phyloP scores from a whole-genome alignment of 2,329 filamentous ascomycete genomes.

The Diatrype stigma region DNA sequence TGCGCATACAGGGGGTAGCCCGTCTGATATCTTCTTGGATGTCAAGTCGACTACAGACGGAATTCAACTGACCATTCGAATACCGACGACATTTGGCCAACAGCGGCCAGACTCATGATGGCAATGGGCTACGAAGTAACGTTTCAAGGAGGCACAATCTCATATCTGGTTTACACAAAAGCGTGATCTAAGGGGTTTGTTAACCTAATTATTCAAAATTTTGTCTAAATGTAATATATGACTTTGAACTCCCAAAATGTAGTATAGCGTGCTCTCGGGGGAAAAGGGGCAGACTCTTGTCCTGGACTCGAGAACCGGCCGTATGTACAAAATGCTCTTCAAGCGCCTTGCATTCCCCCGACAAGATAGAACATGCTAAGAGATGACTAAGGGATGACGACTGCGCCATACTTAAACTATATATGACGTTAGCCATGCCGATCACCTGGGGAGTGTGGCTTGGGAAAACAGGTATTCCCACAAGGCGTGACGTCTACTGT shows the following conservation, averaged over 20 bases:
- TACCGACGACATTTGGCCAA: slow-evolving; percentile 49
- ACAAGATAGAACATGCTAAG: not conserved
- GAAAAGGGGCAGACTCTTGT: no score
- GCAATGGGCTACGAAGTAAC: not conserved
- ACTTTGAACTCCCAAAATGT: no score
- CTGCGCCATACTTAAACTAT: slow-evolving; percentile 13
- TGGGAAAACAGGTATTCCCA: not conserved
- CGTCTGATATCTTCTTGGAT: slow-evolving; percentile 53
- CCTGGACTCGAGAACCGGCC: no score
- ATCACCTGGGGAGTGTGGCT: slow-evolving; percentile 3
- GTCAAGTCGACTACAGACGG: slow-evolving; percentile 55
- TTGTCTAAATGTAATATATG: no score
- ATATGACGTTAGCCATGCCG: slow-evolving; percentile 22
- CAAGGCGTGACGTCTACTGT: not conserved
- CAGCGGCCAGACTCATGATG: slow-evolving; percentile 11
- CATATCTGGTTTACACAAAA: not conserved
- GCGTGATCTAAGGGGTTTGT: not conserved
- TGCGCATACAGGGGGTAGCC: slow-evolving; percentile 37
- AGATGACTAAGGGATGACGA: not conserved
- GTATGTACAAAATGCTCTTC: no score
- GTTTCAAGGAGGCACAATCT: not conserved
- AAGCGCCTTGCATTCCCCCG: no score
- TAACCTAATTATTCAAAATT: no score
- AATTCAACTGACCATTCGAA: slow-evolving; percentile 54
- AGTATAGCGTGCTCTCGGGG: no score